Conservation (phyloP, 2,329 filamentous ascomycete species). For the Aphanocladium album region DNA sequence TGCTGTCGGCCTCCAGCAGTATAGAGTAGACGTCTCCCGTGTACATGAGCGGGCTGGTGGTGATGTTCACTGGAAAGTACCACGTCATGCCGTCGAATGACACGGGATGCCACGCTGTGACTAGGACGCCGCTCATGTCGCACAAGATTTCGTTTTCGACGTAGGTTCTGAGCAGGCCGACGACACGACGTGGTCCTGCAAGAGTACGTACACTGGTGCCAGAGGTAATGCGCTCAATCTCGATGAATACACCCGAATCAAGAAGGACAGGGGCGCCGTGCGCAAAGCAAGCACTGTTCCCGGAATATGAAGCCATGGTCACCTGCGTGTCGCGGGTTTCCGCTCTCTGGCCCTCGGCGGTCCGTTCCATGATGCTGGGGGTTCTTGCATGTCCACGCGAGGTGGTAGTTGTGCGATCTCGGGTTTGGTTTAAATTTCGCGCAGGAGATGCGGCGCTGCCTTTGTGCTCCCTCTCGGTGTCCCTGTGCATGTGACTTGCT, state of each 20-base stretch:
- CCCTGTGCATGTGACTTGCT: constrained; percentile 1
- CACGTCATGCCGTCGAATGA: constrained; percentile 34
- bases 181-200: constrained; percentile 41
- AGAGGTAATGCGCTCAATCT: constrained; percentile 38
- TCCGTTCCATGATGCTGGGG: background rate
- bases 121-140: constrained; percentile 39
- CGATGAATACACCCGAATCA: constrained; percentile 18
- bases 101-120: constrained; percentile 59
- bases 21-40: constrained; percentile 53
- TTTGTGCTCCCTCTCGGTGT: background rate
- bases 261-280: background rate
- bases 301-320: background rate
- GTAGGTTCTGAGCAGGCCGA: constrained; percentile 44
- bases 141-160: constrained; percentile 38
- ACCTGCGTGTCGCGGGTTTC: background rate
- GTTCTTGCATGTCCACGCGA: background rate
- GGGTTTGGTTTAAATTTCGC: background rate
- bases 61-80: constrained; percentile 41
- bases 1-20: constrained; percentile 43
- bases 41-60: constrained; percentile 32
- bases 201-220: constrained; percentile 49
- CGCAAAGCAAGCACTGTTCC: background rate
- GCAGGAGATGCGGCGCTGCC: background rate
- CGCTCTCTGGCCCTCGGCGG: background rate
- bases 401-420: background rate